Evolutionary conservation across 2,329 filamentous ascomycete species (phyloP).

Genomic region (Didymella sp.): DNA sequence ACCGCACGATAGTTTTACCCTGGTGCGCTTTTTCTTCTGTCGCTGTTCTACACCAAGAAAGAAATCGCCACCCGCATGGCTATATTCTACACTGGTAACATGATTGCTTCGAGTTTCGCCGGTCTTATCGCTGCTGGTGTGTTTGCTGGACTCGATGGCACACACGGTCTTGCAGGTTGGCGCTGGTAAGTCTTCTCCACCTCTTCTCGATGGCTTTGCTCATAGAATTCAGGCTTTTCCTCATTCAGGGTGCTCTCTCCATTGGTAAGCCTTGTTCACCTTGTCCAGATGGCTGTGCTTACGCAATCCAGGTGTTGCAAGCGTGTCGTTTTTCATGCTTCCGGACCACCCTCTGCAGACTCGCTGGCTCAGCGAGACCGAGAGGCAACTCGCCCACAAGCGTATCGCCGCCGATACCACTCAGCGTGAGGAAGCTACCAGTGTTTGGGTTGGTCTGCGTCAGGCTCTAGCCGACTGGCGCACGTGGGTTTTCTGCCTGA

Average conservation of each 20-base stretch:
- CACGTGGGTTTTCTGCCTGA: conserved; percentile 44
- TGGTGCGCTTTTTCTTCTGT: conserved; percentile 67
- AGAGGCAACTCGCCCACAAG: conserved; percentile 48
- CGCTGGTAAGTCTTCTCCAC: conserved; percentile 46
- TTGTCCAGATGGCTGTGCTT: no score
- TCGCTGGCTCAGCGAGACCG: conserved; percentile 51
- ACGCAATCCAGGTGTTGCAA: no score
- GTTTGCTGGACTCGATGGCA: conserved; percentile 41
- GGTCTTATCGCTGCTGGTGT: conserved; percentile 54
- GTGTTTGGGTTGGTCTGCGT: conserved; percentile 36
- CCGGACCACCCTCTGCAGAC: conserved; percentile 49
- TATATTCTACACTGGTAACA: conserved; percentile 50
- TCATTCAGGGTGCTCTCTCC: conserved; percentile 36
- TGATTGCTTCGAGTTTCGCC: conserved; percentile 52
- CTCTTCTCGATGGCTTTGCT: no score
- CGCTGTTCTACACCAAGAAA: conserved; percentile 70
- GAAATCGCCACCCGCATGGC: conserved; percentile 50
- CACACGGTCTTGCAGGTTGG: conserved; percentile 46
- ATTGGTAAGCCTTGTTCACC: no score
- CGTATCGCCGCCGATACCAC: conserved; percentile 57
- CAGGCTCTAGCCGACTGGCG: conserved; percentile 38
- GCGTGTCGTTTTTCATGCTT: conserved; percentile 38
- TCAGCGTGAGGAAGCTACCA: conserved; percentile 48
- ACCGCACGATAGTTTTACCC: conserved; percentile 63
- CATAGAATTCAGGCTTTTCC: conserved; percentile 8